These are phyloP conservation scores for Geotrichum aggregatum DNA, from an alignment of 1,139 yeast genomes.

Conservation along the genomic window DNA sequence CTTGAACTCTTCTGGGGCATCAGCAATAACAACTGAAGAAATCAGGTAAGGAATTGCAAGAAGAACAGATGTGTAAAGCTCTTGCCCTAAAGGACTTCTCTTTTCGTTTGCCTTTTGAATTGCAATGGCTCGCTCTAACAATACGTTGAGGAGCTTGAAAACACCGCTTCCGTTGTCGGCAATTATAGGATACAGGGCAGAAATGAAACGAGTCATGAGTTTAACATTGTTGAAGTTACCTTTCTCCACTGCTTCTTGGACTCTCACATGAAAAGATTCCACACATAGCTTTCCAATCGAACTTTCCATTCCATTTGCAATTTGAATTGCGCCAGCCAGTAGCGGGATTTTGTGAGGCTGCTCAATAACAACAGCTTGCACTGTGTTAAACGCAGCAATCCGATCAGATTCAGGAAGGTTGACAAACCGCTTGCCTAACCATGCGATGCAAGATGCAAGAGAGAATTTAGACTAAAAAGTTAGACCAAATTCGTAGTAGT, in stretches of 20 bases:
- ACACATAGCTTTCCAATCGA: conserved; percentile 66
- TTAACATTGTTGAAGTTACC: conserved; percentile 65
- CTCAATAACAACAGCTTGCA: conserved; percentile 69
- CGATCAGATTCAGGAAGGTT: conserved; percentile 51
- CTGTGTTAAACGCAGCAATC: conserved; percentile 48
- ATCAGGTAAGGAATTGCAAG: conserved; percentile 60
- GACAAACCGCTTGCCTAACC: conserved; percentile 52
- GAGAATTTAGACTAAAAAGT: conserved; percentile 26
- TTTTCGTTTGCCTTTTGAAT: conserved; percentile 43
- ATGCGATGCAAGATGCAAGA: conserved; percentile 45
- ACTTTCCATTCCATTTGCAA: conserved; percentile 63
- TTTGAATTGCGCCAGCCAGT: conserved; percentile 63
- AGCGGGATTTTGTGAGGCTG: conserved; percentile 86
- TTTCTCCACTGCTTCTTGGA: conserved; percentile 52
- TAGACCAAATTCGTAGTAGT: no score
- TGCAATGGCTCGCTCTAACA: conserved; percentile 55
- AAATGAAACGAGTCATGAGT: conserved; percentile 64
- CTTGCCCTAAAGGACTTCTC: conserved; percentile 54
- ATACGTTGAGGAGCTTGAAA: conserved; percentile 49
- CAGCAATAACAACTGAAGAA: conserved; percentile 17
- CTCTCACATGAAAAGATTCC: conserved; percentile 62
- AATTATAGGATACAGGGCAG: conserved; percentile 59
- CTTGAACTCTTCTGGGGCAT: conserved; percentile 3
- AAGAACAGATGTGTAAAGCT: conserved; percentile 59
- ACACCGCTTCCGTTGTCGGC: conserved; percentile 46